A percentile compares a stretch with the other conserved stretches of the same genome.
Conservation (phyloP, 208 protist species). For the Crithidia expoeki region DNA sequence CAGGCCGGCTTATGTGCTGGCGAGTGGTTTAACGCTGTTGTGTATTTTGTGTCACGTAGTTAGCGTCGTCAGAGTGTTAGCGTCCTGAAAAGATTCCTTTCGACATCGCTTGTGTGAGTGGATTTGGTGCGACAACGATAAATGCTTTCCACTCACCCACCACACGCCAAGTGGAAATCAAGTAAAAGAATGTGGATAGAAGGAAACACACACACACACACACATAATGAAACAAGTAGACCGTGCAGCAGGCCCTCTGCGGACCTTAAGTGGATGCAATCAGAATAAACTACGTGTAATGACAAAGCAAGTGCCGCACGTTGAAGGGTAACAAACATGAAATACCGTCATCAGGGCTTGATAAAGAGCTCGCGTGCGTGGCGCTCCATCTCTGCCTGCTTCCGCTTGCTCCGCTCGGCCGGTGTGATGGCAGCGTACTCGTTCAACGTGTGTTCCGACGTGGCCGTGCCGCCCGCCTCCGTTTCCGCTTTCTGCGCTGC, state of each 20-base stretch:
- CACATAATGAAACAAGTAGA: neutral
- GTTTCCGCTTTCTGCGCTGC: neutral
- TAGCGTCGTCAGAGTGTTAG: no score
- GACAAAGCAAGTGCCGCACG: no score
- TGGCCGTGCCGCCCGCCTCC: neutral
- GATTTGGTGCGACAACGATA: neutral
- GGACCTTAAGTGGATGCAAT: no score
- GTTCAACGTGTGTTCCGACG: neutral
- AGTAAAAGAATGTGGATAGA: neutral
- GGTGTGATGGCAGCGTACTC: neutral
- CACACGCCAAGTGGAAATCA: neutral
- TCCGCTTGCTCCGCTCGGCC: slow-evolving; percentile 29
- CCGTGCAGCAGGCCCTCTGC: neutral
- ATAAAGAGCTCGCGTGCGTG: slow-evolving; percentile 35
- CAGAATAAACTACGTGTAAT: no score
- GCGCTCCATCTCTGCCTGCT: slow-evolving; percentile 40
- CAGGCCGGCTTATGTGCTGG: no score
- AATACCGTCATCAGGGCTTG: slow-evolving; percentile 5
- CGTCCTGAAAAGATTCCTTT: neutral
- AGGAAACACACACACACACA: neutral
- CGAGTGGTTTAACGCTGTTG: no score
- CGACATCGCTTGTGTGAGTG: neutral
- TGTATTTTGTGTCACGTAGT: no score
- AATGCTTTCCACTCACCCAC: neutral
- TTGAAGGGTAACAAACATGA: neutral